phyloP scores from a whole-genome alignment of 805 yeast genomes.

The Tetrapisispora iriomotensis region DNA sequence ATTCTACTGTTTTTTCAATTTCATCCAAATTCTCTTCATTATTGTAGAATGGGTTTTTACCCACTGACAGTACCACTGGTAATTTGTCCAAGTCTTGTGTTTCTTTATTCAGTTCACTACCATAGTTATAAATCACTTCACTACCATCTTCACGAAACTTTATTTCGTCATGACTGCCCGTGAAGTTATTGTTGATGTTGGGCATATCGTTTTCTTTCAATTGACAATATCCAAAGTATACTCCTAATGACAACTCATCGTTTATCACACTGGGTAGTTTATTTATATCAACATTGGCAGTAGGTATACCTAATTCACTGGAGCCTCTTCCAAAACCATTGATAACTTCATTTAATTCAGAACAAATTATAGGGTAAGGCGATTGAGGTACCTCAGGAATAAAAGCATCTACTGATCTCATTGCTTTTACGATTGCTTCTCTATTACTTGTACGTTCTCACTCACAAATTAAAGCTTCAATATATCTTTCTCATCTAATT shows the following conservation, averaged over 20 bases:
- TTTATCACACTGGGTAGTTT: slow-evolving; percentile 33
- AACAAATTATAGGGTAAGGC: slow-evolving; percentile 40
- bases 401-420: slow-evolving; percentile 14
- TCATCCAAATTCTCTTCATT: slow-evolving; percentile 78
- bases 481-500: too few species aligned
- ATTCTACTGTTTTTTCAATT: slow-evolving; percentile 65
- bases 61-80: slow-evolving; percentile 93
- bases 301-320: slow-evolving; percentile 85
- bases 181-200: slow-evolving; percentile 10
- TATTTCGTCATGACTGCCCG: slow-evolving; percentile 4
- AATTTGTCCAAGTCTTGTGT: slow-evolving; percentile 36
- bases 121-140: slow-evolving; percentile 51
- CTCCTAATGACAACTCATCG: slow-evolving; percentile 45
- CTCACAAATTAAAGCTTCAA: too few species aligned
- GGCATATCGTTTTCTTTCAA: slow-evolving; percentile 15
- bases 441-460: too few species aligned
- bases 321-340: slow-evolving; percentile 96
- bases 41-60: slow-evolving; percentile 88
- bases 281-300: slow-evolving; percentile 74
- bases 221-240: slow-evolving; percentile 75
- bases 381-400: slow-evolving; percentile 35
- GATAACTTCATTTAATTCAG: slow-evolving; percentile 39
- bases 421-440: not conserved
- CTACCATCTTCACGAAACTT: slow-evolving; percentile 30
- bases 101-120: slow-evolving; percentile 34